These are phyloP conservation scores for Pichia rugopelliculosa DNA, from an alignment of 805 yeast species.

Conservation along the genomic window DNA sequence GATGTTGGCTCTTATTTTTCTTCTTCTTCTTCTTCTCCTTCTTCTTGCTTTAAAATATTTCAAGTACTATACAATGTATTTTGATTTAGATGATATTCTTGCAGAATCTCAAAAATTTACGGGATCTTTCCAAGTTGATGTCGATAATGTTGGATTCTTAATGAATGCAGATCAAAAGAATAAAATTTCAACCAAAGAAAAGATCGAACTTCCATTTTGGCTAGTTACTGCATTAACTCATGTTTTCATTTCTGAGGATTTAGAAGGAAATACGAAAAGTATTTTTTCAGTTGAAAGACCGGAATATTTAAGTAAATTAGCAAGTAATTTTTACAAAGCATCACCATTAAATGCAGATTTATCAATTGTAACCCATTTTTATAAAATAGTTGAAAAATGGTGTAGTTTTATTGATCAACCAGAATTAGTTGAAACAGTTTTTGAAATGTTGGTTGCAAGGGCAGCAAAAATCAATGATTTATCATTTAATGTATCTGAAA, in stretches of 20 bases:
- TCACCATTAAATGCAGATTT: constrained; percentile 30
- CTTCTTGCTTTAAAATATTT: too few species aligned
- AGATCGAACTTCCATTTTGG: constrained; percentile 83
- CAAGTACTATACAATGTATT: constrained; percentile 33
- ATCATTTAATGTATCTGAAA: constrained; percentile 37
- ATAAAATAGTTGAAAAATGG: constrained; percentile 71
- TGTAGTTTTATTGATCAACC: constrained; percentile 59
- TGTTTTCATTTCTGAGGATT: neutral
- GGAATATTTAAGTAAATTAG: constrained; percentile 53
- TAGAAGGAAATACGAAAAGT: constrained; percentile 1
- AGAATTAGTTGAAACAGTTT: constrained; percentile 42
- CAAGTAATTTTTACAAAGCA: constrained; percentile 75
- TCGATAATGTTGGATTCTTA: constrained; percentile 67
- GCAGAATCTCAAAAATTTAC: constrained; percentile 45
- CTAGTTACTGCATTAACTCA: constrained; percentile 38
- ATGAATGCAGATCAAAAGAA: constrained; percentile 69
- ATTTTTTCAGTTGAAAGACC: constrained; percentile 67
- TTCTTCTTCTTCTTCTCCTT: too few species aligned
- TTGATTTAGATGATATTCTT: constrained; percentile 69
- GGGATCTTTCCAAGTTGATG: constrained; percentile 4
- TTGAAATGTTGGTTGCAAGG: constrained; percentile 52
- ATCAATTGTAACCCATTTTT: constrained; percentile 33
- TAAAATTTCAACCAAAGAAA: constrained; percentile 45
- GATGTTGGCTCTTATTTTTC: too few species aligned
- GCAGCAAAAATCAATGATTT: constrained; percentile 66